Evolutionary conservation across 495 filamentous ascomycete species (phyloP).

Genomic region (Jackrogersella minutella): DNA sequence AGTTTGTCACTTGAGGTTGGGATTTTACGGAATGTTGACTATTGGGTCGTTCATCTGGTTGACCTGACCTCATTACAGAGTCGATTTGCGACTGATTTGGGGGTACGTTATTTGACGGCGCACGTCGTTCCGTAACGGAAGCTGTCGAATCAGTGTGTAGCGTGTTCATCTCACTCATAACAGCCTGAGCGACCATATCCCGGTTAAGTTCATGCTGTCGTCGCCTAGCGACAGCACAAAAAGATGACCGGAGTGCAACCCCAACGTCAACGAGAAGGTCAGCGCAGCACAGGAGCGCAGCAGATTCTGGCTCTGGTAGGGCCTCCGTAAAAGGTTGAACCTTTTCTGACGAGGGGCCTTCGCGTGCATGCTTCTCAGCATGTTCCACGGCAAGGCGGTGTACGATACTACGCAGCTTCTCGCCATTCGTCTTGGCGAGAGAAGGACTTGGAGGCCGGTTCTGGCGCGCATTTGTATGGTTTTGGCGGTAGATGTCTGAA

Average conservation of each 20-base stretch:
- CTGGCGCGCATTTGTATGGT: conserved; percentile 48
- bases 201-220: conserved; percentile 47
- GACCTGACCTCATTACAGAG: conserved; percentile 16
- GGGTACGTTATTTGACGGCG: conserved; percentile 30
- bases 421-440: conserved; percentile 48
- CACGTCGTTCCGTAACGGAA: conserved; percentile 24
- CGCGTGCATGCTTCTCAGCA: conserved; percentile 44
- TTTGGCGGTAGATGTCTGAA: conserved; percentile 54
- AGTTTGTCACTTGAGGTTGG: conserved; percentile 7
- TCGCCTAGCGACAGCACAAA: conserved; percentile 55
- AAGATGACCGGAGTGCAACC: conserved; percentile 53
- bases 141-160: conserved; percentile 35
- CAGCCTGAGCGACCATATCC: conserved; percentile 51
- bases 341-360: conserved; percentile 42
- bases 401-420: conserved; percentile 57
- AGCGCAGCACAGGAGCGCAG: conserved; percentile 49
- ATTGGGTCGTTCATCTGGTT: conserved; percentile 23
- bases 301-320: conserved; percentile 28
- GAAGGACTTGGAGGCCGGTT: conserved; percentile 42
- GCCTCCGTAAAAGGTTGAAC: conserved; percentile 43
- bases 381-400: conserved; percentile 50
- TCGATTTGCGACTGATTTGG: conserved; percentile 31
- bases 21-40: conserved; percentile 17
- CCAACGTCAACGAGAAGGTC: conserved; percentile 53
- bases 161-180: conserved; percentile 52